Conservation (phyloP, 352 stramenopile species). For the Phytophthora melonis region DNA sequence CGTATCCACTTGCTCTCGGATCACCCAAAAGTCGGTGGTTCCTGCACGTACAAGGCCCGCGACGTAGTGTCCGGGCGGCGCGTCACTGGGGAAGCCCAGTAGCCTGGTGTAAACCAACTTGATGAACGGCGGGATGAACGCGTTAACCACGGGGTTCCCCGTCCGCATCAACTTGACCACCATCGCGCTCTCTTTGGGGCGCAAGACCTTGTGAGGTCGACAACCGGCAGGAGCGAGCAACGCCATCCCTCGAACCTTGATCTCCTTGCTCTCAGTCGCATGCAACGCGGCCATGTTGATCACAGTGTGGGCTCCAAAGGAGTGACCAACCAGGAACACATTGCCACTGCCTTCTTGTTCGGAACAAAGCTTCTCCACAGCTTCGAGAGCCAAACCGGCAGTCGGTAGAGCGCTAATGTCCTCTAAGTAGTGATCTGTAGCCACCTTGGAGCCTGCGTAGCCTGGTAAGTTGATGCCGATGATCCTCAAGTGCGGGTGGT, state of each 20-base stretch:
- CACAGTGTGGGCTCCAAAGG: conserved; percentile 60
- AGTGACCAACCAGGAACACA: conserved; percentile 61
- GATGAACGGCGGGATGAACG: conserved; percentile 23
- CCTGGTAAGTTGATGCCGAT: conserved; percentile 68
- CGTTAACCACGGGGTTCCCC: conserved; percentile 29
- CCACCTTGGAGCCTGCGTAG: conserved; percentile 46
- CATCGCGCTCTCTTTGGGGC: conserved; percentile 41
- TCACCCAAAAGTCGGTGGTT: conserved; percentile 52
- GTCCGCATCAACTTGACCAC: conserved; percentile 41
- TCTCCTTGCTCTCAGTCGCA: neutral
- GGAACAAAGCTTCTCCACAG: conserved; percentile 38
- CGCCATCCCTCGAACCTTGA: conserved; percentile 45
- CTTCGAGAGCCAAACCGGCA: conserved; percentile 43
- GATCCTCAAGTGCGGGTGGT: conserved; percentile 45
- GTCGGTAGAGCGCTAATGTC: conserved; percentile 42
- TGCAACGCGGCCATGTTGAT: conserved; percentile 59
- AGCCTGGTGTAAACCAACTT: conserved; percentile 54
- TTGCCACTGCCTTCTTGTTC: conserved; percentile 27
- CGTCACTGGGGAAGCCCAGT: conserved; percentile 39
- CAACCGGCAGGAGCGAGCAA: conserved; percentile 54
- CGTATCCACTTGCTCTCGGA: conserved; percentile 43
- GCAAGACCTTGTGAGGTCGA: conserved; percentile 51
- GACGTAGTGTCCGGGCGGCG: conserved; percentile 45
- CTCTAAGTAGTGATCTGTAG: conserved; percentile 40
- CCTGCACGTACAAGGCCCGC: conserved; percentile 51